Base-by-base conservation (phyloP, 1,284 basidiomycete genomes). In the Ganoderma lingzhi region DNA sequence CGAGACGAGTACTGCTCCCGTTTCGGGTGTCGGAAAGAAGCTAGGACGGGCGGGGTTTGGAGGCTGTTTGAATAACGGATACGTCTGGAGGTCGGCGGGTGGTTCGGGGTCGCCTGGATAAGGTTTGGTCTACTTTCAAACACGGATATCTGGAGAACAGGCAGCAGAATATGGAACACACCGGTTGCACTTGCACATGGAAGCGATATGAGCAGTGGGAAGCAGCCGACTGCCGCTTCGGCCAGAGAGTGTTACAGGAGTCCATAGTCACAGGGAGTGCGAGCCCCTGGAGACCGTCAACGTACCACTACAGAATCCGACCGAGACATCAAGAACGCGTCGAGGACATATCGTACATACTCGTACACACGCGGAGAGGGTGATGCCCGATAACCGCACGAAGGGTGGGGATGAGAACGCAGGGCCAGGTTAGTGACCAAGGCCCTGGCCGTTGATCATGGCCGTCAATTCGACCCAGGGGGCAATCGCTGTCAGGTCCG, bases 381-480 rank as follows among this genome's bases (percentile, higher is more conserved):
- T 28, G 65, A 42, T 28, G 39, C 39, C 59, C 39, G 59, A 44
- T 61, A 61, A 42, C 39, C 59, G 19, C 39, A 2, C 5, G 19
- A 59, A 59, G 35, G 19, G 35, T 39, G 17, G 35, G 19, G 56
- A 59, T 39, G 48, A 15, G 19, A 19, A n/a, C 53, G 19, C 41
- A 58, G 37, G 15, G 62, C 58, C 39, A 67, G 30, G 59, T 71
- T 82, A 86, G 69, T 86, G 84, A 48, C 93, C 92, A 61, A 94
- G 81, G 23, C 92, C 92, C 63, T 86, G 84, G 6, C 93, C 93
- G 69, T 88, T 84, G 71, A 94, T 89, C 76, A 83, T 85, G 76
- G 84, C 88, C 42, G 87, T 86, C 70, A 93, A 84, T 69, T 88
- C 85, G 81, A 94, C 85, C 93, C 93, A 94, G 6, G 92, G 93